Conservation (phyloP, 805 yeast genomes). For the Candida krabiensis region DNA sequence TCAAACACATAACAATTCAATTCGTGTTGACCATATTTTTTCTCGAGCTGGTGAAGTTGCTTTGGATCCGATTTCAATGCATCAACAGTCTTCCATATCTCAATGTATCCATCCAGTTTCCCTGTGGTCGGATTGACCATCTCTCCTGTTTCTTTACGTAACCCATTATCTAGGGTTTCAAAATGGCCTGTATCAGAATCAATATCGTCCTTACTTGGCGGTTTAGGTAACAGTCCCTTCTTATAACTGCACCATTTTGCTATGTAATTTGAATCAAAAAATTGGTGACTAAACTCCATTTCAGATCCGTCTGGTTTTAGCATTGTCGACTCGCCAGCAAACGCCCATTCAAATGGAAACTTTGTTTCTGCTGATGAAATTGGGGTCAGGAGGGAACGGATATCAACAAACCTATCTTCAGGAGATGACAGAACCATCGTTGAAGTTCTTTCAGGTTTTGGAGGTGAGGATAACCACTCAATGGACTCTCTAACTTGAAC, state of each 20-base stretch:
- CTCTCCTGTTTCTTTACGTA: conserved; percentile 48
- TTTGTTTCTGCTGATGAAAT: conserved; percentile 24
- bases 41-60: conserved; percentile 9
- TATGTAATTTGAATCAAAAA: conserved; percentile 42
- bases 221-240: conserved; percentile 12
- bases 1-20: conserved; percentile 23
- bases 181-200: conserved; percentile 49
- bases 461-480: conserved; percentile 48
- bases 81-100: conserved; percentile 54
- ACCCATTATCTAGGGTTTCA: conserved; percentile 37
- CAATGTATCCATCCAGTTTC: conserved; percentile 44
- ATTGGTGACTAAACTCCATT: conserved; percentile 41
- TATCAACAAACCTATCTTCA: conserved; percentile 46
- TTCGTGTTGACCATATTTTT: conserved; percentile 1
- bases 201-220: conserved; percentile 16
- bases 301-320: conserved; percentile 30
- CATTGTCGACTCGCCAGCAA: conserved; percentile 49
- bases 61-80: conserved; percentile 36
- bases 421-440: conserved; percentile 52
- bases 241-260: conserved; percentile 12
- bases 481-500: conserved; percentile 50
- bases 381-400: conserved; percentile 38
- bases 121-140: conserved; percentile 49
- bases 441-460: conserved; percentile 42
- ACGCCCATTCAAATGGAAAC: conserved; percentile 60